phyloP scores from a whole-genome alignment of 2,329 filamentous ascomycete genomes.

The Myriosclerotinia scirpicola region DNA sequence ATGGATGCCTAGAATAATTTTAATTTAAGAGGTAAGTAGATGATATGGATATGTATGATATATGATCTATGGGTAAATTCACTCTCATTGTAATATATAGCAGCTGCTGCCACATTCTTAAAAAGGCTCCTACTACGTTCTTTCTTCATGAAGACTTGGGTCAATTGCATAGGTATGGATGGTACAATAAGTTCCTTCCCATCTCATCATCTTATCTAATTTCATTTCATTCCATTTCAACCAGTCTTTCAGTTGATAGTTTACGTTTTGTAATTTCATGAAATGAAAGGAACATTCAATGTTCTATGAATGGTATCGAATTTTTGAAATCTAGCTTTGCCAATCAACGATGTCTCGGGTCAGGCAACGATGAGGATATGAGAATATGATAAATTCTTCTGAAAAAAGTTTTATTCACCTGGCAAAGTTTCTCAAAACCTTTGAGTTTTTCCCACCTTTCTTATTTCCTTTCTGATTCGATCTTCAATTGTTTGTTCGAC shows the following conservation, averaged over 20 bases:
- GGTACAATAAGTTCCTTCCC: background rate
- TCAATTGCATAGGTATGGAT: background rate
- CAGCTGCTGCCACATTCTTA: background rate
- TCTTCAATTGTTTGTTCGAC: background rate
- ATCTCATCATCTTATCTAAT: background rate
- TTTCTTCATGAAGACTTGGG: background rate
- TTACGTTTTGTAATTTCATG: background rate
- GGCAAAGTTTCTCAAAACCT: background rate
- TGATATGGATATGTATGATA: background rate
- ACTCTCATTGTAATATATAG: background rate
- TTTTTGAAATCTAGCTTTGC: background rate
- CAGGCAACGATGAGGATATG: slow-evolving; percentile 5
- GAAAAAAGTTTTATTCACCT: background rate
- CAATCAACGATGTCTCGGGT: background rate
- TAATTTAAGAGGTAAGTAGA: background rate
- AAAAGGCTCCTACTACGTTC: background rate
- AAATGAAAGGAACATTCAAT: background rate
- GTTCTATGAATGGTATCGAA: background rate
- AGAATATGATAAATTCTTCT: background rate
- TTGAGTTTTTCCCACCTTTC: background rate
- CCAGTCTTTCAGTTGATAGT: background rate
- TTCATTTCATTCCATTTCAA: background rate
- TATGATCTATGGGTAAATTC: background rate
- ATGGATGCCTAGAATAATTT: background rate
- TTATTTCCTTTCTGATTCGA: background rate